A percentile compares a stretch with the other conserved stretches of the same genome.
phyloP scores from a whole-genome alignment of 805 yeast genomes.

The Cyberlindnera japonica region DNA sequence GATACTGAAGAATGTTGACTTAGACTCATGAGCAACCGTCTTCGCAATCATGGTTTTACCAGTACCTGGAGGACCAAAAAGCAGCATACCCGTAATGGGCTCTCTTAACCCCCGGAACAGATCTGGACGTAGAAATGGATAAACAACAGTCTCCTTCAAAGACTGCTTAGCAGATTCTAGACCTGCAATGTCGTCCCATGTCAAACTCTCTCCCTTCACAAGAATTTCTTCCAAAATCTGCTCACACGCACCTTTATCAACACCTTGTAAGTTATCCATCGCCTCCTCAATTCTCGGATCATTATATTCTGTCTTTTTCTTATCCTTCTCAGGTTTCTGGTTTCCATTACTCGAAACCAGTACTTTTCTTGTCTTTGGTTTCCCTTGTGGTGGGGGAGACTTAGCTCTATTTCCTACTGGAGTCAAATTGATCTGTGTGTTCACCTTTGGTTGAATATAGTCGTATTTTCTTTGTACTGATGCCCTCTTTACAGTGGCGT shows the following conservation, averaged over 20 bases:
- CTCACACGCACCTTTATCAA: slow-evolving; percentile 73
- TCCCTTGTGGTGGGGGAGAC: slow-evolving; percentile 7
- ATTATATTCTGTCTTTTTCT: slow-evolving; percentile 9
- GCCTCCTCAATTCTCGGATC: slow-evolving; percentile 27
- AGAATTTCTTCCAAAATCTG: slow-evolving; percentile 87
- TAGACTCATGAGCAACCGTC: slow-evolving; percentile 94
- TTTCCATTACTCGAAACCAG: slow-evolving; percentile 5
- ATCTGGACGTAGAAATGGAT: slow-evolving; percentile 93
- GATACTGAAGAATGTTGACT: slow-evolving; percentile 87
- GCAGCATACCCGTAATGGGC: slow-evolving; percentile 93
- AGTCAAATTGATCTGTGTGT: slow-evolving; percentile 27
- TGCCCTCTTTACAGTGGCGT: slow-evolving; percentile 4
- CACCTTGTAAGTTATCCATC: slow-evolving; percentile 48
- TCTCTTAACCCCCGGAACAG: slow-evolving; percentile 85
- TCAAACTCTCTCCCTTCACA: slow-evolving; percentile 84
- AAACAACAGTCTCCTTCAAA: slow-evolving; percentile 90
- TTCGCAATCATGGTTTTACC: slow-evolving; percentile 97
- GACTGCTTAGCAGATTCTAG: slow-evolving; percentile 84
- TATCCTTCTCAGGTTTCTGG: slow-evolving; percentile 2
- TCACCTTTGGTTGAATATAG: slow-evolving; percentile 26
- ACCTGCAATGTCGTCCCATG: slow-evolving; percentile 96
- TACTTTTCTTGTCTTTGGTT: slow-evolving; percentile 9
- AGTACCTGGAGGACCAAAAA: slow-evolving; percentile 99
- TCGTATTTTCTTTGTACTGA: slow-evolving; percentile 19
- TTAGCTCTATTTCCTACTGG: slow-evolving; percentile 10